These are phyloP conservation scores for Lentinula guzmanii DNA, from an alignment of 768 basidiomycete species.

Conservation along the genomic window DNA sequence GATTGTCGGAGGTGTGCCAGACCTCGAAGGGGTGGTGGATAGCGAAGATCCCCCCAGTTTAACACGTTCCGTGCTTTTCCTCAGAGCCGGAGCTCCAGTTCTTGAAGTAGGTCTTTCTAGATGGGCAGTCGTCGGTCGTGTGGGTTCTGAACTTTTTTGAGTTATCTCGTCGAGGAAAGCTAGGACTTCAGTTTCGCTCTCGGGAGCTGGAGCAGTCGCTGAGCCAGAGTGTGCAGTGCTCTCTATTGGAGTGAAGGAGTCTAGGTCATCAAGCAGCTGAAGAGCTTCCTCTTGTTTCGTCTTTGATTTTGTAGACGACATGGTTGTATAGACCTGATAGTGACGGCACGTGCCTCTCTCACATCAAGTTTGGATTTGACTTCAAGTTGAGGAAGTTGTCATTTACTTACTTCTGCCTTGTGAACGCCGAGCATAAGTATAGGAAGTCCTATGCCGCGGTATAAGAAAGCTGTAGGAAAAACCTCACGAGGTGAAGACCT, in stretches of 20 bases:
- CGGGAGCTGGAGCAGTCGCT: constrained; percentile 28
- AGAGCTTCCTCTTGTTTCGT: constrained; percentile 86
- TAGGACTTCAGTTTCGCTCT: constrained; percentile 77
- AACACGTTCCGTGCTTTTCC: constrained; percentile 75
- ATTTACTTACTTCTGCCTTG: too few relatives aligned
- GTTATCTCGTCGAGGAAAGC: constrained; percentile 95
- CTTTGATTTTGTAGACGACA: constrained; percentile 42
- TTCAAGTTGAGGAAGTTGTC: neutral
- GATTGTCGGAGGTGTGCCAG: constrained; percentile 17
- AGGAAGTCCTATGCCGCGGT: neutral
- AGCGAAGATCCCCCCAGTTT: constrained; percentile 48
- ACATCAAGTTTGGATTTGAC: neutral
- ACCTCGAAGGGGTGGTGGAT: constrained; percentile 18
- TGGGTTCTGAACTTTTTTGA: constrained; percentile 81
- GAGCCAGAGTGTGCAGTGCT: constrained; percentile 16
- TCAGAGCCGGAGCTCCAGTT: constrained; percentile 62
- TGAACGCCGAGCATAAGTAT: too few relatives aligned
- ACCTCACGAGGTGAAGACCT: neutral
- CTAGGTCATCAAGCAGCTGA: constrained; percentile 91
- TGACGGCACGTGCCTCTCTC: neutral
- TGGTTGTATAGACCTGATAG: neutral
- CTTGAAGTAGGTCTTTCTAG: constrained; percentile 56
- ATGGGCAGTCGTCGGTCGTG: constrained; percentile 48
- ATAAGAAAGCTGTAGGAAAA: neutral
- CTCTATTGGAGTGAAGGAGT: constrained; percentile 59